phyloP scores from a whole-genome alignment of 2,329 filamentous ascomycete species.

The Botrytis deweyae region DNA sequence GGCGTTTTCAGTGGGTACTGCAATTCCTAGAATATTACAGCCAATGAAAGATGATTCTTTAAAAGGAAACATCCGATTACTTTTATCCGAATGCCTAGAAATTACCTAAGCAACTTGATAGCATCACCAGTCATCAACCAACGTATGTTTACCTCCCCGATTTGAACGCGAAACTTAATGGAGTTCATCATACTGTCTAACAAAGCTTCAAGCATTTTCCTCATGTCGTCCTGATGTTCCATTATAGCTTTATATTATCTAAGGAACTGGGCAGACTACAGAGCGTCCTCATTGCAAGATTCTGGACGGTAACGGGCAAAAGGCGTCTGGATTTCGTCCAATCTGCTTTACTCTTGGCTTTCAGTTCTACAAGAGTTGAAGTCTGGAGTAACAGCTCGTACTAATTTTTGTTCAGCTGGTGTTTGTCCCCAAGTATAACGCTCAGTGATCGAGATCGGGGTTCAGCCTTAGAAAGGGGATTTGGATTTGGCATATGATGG shows the following conservation, averaged over 20 bases:
- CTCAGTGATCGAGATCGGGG: background rate
- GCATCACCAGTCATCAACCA: background rate
- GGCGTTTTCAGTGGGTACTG: background rate
- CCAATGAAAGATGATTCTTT: background rate
- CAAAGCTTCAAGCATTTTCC: conserved; percentile 54
- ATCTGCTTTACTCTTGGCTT: background rate
- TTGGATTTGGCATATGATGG: background rate
- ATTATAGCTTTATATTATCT: conserved; percentile 48
- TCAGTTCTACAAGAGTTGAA: background rate
- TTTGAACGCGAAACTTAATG: conserved; percentile 58
- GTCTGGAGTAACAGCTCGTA: background rate
- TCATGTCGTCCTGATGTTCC: conserved; percentile 40
- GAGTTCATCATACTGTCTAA: conserved; percentile 51
- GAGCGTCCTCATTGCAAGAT: background rate
- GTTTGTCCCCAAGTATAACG: background rate
- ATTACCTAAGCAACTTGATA: background rate
- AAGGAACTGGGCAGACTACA: conserved; percentile 42
- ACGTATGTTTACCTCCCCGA: conserved; percentile 34
- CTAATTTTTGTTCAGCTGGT: background rate
- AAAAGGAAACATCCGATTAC: background rate
- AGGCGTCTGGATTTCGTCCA: background rate
- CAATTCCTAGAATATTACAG: background rate
- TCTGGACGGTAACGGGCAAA: background rate
- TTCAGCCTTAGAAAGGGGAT: background rate
- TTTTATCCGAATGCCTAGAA: background rate